These are phyloP conservation scores for Aleurites moluccanus DNA, from an alignment of 441 rosid species.

Conservation along the genomic window DNA sequence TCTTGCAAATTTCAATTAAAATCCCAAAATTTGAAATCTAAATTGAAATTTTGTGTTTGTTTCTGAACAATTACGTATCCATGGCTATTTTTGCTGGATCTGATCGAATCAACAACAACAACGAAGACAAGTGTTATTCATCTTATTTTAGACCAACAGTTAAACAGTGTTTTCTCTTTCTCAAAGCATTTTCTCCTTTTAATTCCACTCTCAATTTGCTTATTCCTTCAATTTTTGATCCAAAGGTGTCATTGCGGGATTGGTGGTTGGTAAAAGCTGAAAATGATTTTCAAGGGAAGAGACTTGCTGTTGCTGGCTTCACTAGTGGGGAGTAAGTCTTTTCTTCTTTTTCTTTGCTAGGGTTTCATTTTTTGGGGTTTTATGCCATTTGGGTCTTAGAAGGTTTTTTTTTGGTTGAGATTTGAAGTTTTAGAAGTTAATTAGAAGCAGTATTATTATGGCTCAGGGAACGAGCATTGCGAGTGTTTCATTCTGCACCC, in stretches of 20 bases:
- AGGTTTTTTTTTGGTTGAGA: background rate
- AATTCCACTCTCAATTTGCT: background rate
- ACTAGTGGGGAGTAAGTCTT: slow-evolving; percentile 46
- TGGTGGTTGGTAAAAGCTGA: slow-evolving; percentile 85
- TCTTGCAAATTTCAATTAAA: too few species aligned
- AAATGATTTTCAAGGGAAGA: slow-evolving; percentile 46
- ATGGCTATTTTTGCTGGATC: background rate
- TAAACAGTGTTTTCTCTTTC: background rate
- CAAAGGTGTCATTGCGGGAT: slow-evolving; percentile 60
- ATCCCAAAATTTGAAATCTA: too few species aligned
- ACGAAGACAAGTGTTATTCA: background rate
- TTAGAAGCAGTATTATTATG: background rate
- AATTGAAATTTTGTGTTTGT: too few species aligned
- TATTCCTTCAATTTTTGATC: background rate
- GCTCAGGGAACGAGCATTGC: slow-evolving; percentile 42
- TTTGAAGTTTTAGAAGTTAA: background rate
- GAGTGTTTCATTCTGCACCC: slow-evolving; percentile 68
- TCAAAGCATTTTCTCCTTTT: background rate
- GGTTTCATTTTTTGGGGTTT: background rate
- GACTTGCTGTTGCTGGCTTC: slow-evolving; percentile 70
- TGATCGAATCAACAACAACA: background rate
- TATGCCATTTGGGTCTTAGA: background rate
- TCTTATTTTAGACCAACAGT: slow-evolving; percentile 18
- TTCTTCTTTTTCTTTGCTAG: background rate
- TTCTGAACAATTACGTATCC: background rate